Evolutionary conservation across 345 rosid species (phyloP).

Genomic region (Eucalyptus albens): DNA sequence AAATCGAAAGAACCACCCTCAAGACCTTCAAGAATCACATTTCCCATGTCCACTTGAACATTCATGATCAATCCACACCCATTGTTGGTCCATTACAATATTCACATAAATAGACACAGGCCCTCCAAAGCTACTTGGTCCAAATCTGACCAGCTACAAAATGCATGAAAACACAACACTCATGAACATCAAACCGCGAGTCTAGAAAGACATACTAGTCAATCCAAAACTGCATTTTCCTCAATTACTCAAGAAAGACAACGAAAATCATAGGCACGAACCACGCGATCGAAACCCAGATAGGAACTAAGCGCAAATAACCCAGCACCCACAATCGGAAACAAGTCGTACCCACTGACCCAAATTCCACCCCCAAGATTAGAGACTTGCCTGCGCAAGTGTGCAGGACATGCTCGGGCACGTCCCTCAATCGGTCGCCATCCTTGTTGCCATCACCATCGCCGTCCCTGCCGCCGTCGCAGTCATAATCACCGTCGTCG

Average conservation of each 20-base stretch:
- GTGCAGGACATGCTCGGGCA: too few relatives aligned
- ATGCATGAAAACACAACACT: background rate
- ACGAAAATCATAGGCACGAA: background rate
- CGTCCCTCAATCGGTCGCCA: too few relatives aligned
- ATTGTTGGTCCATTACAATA: background rate
- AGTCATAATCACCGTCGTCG: too few relatives aligned
- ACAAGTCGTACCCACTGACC: background rate
- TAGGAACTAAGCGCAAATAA: background rate
- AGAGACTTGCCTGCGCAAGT: too few relatives aligned
- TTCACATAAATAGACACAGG: background rate
- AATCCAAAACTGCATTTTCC: background rate
- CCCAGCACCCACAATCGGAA: background rate
- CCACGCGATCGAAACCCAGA: background rate
- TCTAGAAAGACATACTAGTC: background rate
- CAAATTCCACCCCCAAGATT: background rate
- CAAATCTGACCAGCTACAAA: background rate
- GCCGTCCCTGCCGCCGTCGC: fast-evolving
- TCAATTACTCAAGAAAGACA: background rate
- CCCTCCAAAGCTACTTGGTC: background rate
- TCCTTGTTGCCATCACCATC: too few relatives aligned
- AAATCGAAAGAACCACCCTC: background rate
- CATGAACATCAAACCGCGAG: background rate
- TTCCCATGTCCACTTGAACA: background rate
- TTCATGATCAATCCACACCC: background rate
- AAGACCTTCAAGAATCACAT: background rate